A percentile compares a stretch with the other conserved stretches of the same genome.
phyloP scores from a whole-genome alignment of 352 stramenopile species.

The Globisporangium nagaii region DNA sequence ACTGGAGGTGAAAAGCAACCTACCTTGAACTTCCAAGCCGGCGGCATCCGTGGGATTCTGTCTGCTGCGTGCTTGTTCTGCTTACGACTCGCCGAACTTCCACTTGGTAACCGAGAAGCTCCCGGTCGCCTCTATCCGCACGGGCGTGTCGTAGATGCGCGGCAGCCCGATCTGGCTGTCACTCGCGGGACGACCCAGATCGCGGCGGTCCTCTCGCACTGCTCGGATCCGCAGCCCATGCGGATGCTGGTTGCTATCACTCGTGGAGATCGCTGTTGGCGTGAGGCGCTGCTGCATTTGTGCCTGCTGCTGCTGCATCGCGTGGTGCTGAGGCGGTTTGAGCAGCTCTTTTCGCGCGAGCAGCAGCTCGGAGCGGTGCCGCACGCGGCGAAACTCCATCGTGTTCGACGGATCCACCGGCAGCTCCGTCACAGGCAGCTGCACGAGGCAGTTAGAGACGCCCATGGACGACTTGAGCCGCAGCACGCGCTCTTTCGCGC shows the following conservation, averaged over 20 bases:
- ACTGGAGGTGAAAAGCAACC: too few species aligned
- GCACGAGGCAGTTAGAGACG: constrained; percentile 46
- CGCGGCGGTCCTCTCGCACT: constrained; percentile 18
- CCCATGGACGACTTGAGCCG: constrained; percentile 55
- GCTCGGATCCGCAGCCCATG: background rate
- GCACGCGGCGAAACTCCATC: constrained; percentile 44
- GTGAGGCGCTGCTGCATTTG: background rate
- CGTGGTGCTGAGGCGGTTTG: constrained; percentile 22
- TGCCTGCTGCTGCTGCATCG: constrained; percentile 22
- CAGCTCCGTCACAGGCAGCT: constrained; percentile 23
- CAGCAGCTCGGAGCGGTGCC: constrained; percentile 44
- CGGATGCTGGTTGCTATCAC: background rate
- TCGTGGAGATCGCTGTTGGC: background rate
- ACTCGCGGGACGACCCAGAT: constrained; percentile 19
- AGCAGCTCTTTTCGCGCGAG: constrained; percentile 40
- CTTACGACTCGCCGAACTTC: constrained; percentile 15
- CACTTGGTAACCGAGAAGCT: constrained; percentile 43
- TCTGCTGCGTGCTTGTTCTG: background rate
- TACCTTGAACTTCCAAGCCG: too few species aligned
- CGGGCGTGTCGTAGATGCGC: constrained; percentile 26
- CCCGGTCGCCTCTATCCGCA: constrained; percentile 25
- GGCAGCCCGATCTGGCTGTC: constrained; percentile 27
- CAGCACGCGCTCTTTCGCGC: constrained; percentile 55
- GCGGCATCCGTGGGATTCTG: too few species aligned
- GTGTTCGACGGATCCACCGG: constrained; percentile 24